These are phyloP conservation scores for Fomes fomentarius DNA, from an alignment of 1,284 basidiomycete species.

Conservation along the genomic window DNA sequence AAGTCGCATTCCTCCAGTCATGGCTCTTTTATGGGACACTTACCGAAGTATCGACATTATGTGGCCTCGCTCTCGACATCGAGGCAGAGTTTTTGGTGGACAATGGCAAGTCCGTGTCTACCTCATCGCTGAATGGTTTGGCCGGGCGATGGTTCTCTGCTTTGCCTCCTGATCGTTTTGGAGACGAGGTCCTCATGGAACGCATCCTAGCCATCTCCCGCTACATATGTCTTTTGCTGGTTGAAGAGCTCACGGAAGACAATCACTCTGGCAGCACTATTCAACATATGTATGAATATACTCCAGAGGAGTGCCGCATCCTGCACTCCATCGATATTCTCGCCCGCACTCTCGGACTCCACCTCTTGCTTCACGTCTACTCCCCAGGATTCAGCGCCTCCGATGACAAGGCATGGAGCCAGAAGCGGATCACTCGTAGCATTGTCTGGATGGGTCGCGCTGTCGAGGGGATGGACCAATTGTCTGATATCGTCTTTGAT, in stretches of 20 bases:
- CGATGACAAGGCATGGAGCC: not conserved
- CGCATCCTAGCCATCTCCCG: not conserved
- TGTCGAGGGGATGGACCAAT: not conserved
- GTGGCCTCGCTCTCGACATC: not conserved
- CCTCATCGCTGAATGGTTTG: not conserved
- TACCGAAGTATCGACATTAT: not conserved
- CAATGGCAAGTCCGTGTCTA: not conserved
- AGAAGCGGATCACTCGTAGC: not conserved
- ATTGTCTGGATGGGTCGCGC: not conserved
- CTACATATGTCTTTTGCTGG: not conserved
- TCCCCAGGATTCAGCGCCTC: not conserved
- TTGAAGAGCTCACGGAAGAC: not conserved
- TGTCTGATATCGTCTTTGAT: not conserved
- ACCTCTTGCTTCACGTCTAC: not conserved
- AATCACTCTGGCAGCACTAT: not conserved
- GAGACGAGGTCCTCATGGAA: not conserved
- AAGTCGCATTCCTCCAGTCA: not conserved
- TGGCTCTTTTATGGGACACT: constrained; percentile 4
- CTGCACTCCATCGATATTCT: constrained; percentile 1
- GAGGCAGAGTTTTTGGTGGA: not conserved
- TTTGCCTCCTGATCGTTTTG: not conserved
- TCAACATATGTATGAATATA: not conserved
- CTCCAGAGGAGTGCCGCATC: not conserved
- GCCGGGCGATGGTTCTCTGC: not conserved
- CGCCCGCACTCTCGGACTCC: not conserved